phyloP scores from a whole-genome alignment of 2,329 filamentous ascomycete genomes.

The Aspergillus fructus region DNA sequence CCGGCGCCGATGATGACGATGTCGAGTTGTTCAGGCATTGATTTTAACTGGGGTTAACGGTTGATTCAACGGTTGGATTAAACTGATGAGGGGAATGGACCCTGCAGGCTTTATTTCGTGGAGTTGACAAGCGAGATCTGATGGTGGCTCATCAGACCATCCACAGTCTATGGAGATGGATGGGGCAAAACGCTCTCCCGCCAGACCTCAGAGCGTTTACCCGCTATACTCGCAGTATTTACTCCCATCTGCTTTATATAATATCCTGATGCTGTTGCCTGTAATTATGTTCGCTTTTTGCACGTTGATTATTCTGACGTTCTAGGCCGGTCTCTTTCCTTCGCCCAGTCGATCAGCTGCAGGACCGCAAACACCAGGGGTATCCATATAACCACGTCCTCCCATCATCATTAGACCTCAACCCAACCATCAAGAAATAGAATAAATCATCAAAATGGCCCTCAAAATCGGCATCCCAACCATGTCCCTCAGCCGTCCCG shows the following conservation, averaged over 20 bases:
- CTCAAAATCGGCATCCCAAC: constrained; percentile 63
- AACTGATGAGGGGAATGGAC: too few relatives aligned
- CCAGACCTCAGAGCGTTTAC: constrained; percentile 1
- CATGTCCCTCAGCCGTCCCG: constrained; percentile 73
- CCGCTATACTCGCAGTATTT: not conserved
- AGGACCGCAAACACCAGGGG: too few relatives aligned
- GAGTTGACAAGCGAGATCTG: not conserved
- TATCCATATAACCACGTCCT: not conserved
- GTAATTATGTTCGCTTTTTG: too few relatives aligned
- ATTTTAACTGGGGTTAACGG: not conserved
- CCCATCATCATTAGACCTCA: not conserved
- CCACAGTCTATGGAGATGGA: not conserved
- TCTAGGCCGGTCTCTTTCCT: too few relatives aligned
- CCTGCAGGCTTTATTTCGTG: not conserved
- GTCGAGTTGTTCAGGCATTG: not conserved
- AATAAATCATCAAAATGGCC: not conserved
- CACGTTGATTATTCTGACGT: too few relatives aligned
- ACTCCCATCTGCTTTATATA: not conserved
- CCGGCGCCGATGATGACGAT: constrained; percentile 51
- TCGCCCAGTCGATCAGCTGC: too few relatives aligned
- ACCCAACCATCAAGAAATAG: too few relatives aligned
- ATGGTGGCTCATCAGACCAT: not conserved
- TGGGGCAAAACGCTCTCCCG: constrained; percentile 6
- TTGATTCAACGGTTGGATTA: too few relatives aligned
- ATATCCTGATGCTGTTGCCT: too few relatives aligned